Evolutionary conservation across 1,284 basidiomycete species (phyloP).

Genomic region (Malassezia caprae): DNA sequence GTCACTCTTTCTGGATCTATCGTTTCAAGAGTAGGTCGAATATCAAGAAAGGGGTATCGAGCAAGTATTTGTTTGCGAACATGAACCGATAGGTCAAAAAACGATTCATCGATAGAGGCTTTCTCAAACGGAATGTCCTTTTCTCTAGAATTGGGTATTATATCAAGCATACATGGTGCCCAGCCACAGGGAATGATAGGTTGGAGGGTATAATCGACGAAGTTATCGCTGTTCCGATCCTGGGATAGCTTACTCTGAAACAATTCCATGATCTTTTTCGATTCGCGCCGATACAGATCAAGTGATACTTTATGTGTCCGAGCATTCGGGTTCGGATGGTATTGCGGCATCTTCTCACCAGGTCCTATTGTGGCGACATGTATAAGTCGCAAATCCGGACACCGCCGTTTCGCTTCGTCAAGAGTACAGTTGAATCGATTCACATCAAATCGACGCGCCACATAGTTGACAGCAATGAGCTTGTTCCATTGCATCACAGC

Average conservation of each 20-base stretch:
- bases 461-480: slow-evolving; percentile 87
- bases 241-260: slow-evolving; percentile 51
- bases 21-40: slow-evolving; percentile 17
- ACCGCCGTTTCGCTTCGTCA: slow-evolving; percentile 61
- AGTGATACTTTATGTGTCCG: slow-evolving; percentile 90
- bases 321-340: slow-evolving; percentile 67
- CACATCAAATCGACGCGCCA: slow-evolving; percentile 79
- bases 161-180: background rate
- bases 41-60: slow-evolving; percentile 59
- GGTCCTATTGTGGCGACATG: slow-evolving; percentile 89
- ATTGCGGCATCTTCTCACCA: slow-evolving; percentile 74
- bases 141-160: slow-evolving; percentile 1
- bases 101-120: slow-evolving; percentile 56
- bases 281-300: slow-evolving; percentile 85
- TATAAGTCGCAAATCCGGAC: slow-evolving; percentile 71
- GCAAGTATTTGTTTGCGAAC: slow-evolving; percentile 39
- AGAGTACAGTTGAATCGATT: slow-evolving; percentile 53
- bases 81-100: slow-evolving; percentile 44
- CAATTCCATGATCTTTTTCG: slow-evolving; percentile 72
- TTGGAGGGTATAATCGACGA: slow-evolving; percentile 55
- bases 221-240: slow-evolving; percentile 60
- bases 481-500: slow-evolving; percentile 84
- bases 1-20: background rate
- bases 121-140: slow-evolving; percentile 47
- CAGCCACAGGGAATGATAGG: slow-evolving; percentile 5